A percentile compares a stretch with the other conserved stretches of the same genome.
These are phyloP conservation scores for Daldinia eschscholtzii DNA, from an alignment of 2,329 filamentous ascomycete genomes.

Conservation along the genomic window DNA sequence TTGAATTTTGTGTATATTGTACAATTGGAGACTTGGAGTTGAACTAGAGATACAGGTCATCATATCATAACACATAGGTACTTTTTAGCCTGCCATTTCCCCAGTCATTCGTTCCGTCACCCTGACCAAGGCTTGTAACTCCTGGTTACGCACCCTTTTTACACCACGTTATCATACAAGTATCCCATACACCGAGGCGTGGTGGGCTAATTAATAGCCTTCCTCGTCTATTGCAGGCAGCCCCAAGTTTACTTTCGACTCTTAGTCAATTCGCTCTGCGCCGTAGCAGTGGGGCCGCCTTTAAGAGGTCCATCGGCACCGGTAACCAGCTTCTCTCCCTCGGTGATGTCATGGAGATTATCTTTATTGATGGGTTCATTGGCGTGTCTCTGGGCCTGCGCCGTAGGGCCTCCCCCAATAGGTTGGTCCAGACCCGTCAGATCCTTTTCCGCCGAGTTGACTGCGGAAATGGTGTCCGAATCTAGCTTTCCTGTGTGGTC, in stretches of 20 bases:
- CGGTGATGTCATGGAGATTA: constrained; percentile 57
- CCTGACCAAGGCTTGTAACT: neutral
- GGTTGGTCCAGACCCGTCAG: constrained; percentile 54
- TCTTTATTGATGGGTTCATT: constrained; percentile 52
- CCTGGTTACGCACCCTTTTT: neutral
- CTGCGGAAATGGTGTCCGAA: constrained; percentile 54
- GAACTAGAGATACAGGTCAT: constrained; percentile 5
- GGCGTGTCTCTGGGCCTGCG: constrained; percentile 56
- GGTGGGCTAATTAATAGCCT: neutral
- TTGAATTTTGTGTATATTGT: neutral
- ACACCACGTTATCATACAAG: neutral
- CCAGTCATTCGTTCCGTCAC: neutral
- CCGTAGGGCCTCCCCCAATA: constrained; percentile 56
- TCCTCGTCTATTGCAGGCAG: neutral
- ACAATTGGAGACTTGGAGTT: neutral
- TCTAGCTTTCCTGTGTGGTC: constrained; percentile 45
- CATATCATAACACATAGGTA: neutral
- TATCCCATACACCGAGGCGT: neutral
- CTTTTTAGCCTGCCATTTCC: constrained; percentile 5
- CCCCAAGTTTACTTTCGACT: constrained; percentile 27
- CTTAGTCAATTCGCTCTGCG: constrained; percentile 52
- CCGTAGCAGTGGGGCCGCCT: constrained; percentile 56
- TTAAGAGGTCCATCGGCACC: constrained; percentile 51
- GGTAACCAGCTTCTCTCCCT: constrained; percentile 57
- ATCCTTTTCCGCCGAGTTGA: constrained; percentile 56